These are phyloP conservation scores for Penicillium thymicola DNA, from an alignment of 2,329 filamentous ascomycete genomes.

Conservation along the genomic window DNA sequence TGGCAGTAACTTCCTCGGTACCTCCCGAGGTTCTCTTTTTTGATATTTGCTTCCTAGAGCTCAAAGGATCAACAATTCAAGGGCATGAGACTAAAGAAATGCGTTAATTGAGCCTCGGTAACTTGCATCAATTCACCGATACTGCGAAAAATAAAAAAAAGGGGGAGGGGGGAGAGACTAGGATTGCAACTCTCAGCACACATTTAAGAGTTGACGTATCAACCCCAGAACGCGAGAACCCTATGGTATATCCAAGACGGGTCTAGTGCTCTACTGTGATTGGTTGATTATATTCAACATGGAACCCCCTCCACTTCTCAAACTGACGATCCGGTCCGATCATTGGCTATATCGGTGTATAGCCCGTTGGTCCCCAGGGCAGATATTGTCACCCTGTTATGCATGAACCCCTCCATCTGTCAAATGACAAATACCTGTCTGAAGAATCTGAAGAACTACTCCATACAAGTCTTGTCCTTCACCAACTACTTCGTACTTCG, in stretches of 20 bases:
- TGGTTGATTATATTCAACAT: background rate
- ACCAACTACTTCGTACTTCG: background rate
- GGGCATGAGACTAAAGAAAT: background rate
- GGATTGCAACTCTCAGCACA: background rate
- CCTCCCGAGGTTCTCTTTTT: conserved; percentile 11
- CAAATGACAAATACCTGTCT: background rate
- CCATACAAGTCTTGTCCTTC: background rate
- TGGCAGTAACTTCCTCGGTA: conserved; percentile 6
- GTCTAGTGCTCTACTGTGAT: conserved; percentile 8
- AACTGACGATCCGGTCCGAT: conserved; percentile 10
- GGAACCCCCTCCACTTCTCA: background rate
- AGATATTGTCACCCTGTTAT: too few species aligned
- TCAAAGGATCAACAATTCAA: background rate
- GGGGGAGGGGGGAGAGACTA: background rate
- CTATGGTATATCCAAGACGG: conserved; percentile 10
- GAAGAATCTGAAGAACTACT: background rate
- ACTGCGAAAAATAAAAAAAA: background rate
- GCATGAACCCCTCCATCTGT: conserved; percentile 12
- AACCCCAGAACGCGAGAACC: conserved; percentile 8
- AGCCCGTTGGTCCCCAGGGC: background rate
- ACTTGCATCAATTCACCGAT: background rate
- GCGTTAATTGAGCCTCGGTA: background rate
- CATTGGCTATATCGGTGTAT: conserved; percentile 10
- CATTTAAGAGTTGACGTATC: conserved; percentile 23
- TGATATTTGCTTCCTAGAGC: background rate